Evolutionary conservation across 139 green algal genomes (phyloP).

Genomic region (Edaphochlamys debaryana): DNA sequence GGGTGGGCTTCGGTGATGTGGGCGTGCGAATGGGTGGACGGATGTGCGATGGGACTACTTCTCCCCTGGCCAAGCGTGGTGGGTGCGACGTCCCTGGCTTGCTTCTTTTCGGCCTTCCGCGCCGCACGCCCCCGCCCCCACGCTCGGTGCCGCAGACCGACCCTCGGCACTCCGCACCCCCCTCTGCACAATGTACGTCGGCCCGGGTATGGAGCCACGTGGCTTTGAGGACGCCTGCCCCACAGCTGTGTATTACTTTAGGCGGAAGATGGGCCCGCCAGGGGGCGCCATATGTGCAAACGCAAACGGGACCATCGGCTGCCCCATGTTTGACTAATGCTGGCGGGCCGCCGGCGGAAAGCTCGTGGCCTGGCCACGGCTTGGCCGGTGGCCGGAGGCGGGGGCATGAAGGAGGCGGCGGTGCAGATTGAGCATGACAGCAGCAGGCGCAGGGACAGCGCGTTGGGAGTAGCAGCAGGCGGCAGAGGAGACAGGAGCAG

Average conservation of each 20-base stretch:
- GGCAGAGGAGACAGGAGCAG: no score
- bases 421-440: no score
- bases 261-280: constrained; percentile 51
- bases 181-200: constrained; percentile 61
- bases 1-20: not conserved
- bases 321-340: constrained; percentile 25
- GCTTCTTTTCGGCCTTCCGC: no score
- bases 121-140: not conserved
- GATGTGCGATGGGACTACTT: no score
- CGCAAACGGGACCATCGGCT: constrained; percentile 12
- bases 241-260: constrained; percentile 46
- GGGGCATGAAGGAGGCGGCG: not conserved
- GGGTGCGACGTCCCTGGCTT: no score
- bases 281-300: constrained; percentile 43
- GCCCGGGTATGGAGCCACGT: constrained; percentile 23
- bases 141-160: constrained; percentile 12
- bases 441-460: no score
- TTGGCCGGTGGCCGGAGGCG: not conserved
- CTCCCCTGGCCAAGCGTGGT: no score
- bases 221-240: constrained; percentile 51
- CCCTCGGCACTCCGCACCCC: constrained; percentile 26
- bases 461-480: no score
- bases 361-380: not conserved
- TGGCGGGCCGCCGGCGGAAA: no score
- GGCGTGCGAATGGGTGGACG: no score